phyloP scores from a whole-genome alignment of 208 protist genomes.

The Leishmania guyanensis region DNA sequence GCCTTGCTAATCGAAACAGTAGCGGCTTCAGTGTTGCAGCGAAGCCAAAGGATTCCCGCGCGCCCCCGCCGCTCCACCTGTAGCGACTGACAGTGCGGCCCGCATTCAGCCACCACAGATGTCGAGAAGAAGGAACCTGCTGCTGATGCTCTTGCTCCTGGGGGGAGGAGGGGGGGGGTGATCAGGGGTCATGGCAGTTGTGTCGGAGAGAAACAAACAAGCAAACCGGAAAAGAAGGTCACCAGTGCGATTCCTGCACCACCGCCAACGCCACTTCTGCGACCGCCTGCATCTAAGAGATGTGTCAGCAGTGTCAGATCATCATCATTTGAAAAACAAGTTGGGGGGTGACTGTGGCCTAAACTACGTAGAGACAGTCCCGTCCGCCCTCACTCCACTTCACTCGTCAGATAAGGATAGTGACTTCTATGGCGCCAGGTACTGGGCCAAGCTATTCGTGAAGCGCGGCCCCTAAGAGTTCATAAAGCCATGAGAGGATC shows the following conservation, averaged over 20 bases:
- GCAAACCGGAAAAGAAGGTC: background rate
- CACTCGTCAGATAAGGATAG: slow-evolving; percentile 1
- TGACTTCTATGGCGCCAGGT: slow-evolving; percentile 23
- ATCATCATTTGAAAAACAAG: background rate
- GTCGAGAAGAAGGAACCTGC: background rate
- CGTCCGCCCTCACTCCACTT: background rate
- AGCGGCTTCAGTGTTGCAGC: background rate
- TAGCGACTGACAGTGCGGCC: background rate
- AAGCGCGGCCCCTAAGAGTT: background rate
- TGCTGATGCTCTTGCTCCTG: background rate
- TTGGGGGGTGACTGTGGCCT: slow-evolving; percentile 7
- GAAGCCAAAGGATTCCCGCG: background rate
- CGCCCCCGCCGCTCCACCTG: background rate
- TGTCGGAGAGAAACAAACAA: background rate
- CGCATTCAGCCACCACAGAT: background rate
- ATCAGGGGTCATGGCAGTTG: background rate
- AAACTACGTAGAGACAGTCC: slow-evolving; percentile 4
- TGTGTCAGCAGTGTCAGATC: background rate
- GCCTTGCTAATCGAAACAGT: background rate
- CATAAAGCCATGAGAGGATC: background rate
- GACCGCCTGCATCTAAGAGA: background rate
- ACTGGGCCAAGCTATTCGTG: background rate
- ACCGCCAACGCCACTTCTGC: background rate
- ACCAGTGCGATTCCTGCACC: background rate
- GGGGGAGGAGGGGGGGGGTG: background rate